Conservation (phyloP, 2,329 filamentous ascomycete species). For the Ophidiomyces ophidiicola region DNA sequence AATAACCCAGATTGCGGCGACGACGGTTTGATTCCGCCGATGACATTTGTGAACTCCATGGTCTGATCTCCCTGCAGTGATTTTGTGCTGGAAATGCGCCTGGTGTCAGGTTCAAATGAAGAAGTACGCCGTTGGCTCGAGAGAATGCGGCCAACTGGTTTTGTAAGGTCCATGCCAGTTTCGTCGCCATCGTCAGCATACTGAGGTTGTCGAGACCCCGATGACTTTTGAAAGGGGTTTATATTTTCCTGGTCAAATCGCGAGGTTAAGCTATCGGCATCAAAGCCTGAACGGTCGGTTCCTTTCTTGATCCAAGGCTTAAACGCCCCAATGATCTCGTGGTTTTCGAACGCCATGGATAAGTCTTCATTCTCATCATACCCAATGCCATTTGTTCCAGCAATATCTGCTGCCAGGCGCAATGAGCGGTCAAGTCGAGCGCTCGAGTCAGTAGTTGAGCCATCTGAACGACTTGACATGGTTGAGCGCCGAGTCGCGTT, state of each 20-base stretch:
- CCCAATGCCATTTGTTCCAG: slow-evolving; percentile 58
- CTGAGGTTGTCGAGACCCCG: slow-evolving; percentile 5
- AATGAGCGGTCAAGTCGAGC: slow-evolving; percentile 66
- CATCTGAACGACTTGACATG: slow-evolving; percentile 47
- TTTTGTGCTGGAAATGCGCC: slow-evolving; percentile 34
- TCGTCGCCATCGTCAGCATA: slow-evolving; percentile 46
- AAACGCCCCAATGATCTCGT: slow-evolving; percentile 41
- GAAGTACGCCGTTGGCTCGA: slow-evolving; percentile 26
- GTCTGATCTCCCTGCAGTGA: slow-evolving; percentile 38
- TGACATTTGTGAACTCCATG: slow-evolving; percentile 36
- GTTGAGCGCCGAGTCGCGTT: slow-evolving; percentile 60
- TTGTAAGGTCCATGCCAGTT: slow-evolving; percentile 91
- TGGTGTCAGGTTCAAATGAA: slow-evolving; percentile 16
- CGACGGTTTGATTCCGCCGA: slow-evolving; percentile 29
- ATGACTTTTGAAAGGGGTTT: slow-evolving; percentile 23
- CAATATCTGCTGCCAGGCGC: slow-evolving; percentile 59
- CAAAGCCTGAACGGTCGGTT: slow-evolving; percentile 30
- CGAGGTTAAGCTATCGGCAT: slow-evolving; percentile 33
- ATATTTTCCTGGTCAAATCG: slow-evolving; percentile 37
- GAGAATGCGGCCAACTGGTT: slow-evolving; percentile 67
- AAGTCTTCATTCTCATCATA: slow-evolving; percentile 53
- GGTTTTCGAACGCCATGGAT: slow-evolving; percentile 66
- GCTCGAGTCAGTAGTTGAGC: slow-evolving; percentile 52
- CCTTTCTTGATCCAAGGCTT: slow-evolving; percentile 37
- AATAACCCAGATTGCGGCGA: slow-evolving; percentile 19